Evolutionary conservation across 1,284 basidiomycete genomes (phyloP).

Genomic region (Irpex rosettiformis): DNA sequence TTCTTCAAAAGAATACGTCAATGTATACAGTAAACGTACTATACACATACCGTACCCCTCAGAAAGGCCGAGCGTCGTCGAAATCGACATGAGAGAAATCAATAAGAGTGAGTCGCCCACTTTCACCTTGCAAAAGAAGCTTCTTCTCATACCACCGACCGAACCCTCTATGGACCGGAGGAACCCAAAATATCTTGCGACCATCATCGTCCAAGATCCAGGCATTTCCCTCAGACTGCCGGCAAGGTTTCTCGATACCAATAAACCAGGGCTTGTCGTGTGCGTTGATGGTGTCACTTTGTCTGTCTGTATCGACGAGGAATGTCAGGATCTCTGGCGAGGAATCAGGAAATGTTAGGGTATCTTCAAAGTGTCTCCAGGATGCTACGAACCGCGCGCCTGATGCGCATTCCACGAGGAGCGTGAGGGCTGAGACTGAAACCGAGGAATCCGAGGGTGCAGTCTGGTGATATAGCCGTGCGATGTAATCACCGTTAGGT

Average conservation of each 20-base stretch:
- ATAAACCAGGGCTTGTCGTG: not conserved
- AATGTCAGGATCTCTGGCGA: not conserved
- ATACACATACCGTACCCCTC: no score
- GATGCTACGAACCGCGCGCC: not conserved
- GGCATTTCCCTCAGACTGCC: not conserved
- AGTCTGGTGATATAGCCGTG: not conserved
- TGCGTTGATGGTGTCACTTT: not conserved
- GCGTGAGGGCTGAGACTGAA: not conserved
- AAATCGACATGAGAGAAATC: not conserved
- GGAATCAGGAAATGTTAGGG: not conserved
- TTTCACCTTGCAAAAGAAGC: not conserved
- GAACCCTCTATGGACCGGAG: not conserved
- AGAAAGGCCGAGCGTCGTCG: not conserved
- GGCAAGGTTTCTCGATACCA: not conserved
- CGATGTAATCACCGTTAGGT: not conserved
- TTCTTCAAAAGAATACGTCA: no score
- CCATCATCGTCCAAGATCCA: not conserved
- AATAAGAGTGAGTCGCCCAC: not conserved
- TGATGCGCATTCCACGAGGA: not conserved
- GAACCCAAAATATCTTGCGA: not conserved
- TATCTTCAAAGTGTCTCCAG: not conserved
- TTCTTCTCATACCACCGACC: not conserved
- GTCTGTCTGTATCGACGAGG: not conserved
- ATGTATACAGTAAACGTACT: no score
- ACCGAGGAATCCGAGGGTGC: no score